phyloP scores from a whole-genome alignment of 2,329 filamentous ascomycete genomes.

The Xylaria hypoxylon region DNA sequence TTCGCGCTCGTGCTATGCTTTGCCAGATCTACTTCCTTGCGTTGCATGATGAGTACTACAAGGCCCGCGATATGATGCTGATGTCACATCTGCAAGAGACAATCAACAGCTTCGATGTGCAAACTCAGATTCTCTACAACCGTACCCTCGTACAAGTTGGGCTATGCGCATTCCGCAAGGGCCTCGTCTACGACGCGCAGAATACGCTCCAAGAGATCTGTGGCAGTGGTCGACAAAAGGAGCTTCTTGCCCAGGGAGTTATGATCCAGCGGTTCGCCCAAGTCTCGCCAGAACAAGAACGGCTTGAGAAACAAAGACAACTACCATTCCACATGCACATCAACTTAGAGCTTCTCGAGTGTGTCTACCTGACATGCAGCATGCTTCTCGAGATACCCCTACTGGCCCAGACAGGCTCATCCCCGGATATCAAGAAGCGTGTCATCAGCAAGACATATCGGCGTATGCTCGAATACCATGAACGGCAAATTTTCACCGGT shows the following conservation, averaged over 20 bases:
- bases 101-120: constrained; percentile 95
- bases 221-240: constrained; percentile 96
- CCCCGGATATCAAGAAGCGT: constrained; percentile 95
- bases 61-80: constrained; percentile 97
- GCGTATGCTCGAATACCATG: constrained; percentile 98
- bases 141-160: constrained; percentile 97
- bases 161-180: constrained; percentile 96
- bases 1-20: constrained; percentile 95
- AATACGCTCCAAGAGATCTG: constrained; percentile 98
- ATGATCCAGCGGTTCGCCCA: constrained; percentile 98
- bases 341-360: constrained; percentile 97
- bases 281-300: constrained; percentile 97
- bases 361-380: constrained; percentile 97
- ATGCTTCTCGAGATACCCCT: constrained; percentile 99
- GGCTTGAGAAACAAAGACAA: constrained; percentile 95
- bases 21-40: constrained; percentile 99
- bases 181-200: constrained; percentile 96
- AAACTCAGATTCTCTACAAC: constrained; percentile 98
- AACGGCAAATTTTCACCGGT: constrained; percentile 98
- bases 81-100: constrained; percentile 99
- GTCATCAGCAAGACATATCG: constrained; percentile 99
- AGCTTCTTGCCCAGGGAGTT: constrained; percentile 95
- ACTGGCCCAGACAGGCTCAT: constrained; percentile 94
- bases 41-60: constrained; percentile 97
- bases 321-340: constrained; percentile 99